A percentile compares a stretch with the other conserved stretches of the same genome.
Evolutionary conservation across 2,329 filamentous ascomycete species (phyloP).

Genomic region (Trichoderma harzianum): DNA sequence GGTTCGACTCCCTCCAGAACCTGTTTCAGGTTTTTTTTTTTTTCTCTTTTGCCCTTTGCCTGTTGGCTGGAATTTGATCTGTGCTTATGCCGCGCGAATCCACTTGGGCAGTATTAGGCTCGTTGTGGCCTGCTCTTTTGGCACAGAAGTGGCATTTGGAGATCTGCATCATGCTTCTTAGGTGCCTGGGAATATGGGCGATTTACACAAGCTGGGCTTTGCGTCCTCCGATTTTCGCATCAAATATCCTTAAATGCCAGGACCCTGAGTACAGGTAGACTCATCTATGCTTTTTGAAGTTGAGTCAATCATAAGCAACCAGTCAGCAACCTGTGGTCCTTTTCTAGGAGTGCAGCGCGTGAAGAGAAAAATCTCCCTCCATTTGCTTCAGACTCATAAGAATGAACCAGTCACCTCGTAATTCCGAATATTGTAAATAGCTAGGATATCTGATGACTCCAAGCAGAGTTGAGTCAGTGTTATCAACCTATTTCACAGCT

Average conservation of each 20-base stretch:
- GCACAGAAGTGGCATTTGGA: neutral
- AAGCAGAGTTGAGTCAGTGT: too few species aligned
- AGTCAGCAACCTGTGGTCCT: neutral
- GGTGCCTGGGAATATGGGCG: neutral
- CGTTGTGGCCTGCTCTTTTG: neutral
- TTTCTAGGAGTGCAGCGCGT: neutral
- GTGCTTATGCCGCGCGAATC: neutral
- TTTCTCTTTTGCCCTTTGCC: neutral
- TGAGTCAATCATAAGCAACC: neutral
- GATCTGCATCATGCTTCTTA: neutral
- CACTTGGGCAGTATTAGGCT: neutral
- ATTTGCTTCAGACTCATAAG: neutral
- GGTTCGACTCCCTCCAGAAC: conserved; percentile 21
- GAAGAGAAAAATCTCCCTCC: neutral
- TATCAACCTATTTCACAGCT: neutral
- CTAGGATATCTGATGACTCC: neutral
- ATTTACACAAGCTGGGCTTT: neutral
- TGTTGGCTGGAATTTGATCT: neutral
- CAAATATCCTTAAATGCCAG: neutral
- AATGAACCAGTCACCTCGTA: neutral
- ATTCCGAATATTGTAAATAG: neutral
- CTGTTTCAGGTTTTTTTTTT: conserved; percentile 6
- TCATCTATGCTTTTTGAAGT: neutral
- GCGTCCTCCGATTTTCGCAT: neutral
- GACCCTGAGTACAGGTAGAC: neutral